Conservation (phyloP, 257 asterid genomes). For the Rhazya stricta region DNA sequence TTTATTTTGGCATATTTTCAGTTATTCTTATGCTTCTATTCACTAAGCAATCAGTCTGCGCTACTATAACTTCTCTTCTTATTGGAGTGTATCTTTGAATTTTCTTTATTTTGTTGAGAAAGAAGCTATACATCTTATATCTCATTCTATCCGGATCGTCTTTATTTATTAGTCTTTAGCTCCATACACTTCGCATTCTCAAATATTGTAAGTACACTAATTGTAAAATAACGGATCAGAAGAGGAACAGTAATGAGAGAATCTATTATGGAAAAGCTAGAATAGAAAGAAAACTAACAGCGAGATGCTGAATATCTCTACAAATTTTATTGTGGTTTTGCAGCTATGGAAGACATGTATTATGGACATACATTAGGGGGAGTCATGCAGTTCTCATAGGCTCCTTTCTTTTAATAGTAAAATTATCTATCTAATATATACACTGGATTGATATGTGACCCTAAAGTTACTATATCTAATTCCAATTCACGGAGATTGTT, state of each 20-base stretch:
- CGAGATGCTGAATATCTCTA: neutral
- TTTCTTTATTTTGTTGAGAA: no score
- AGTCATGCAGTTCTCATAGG: neutral
- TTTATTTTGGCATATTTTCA: neutral
- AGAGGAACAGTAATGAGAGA: neutral
- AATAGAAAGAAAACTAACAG: neutral
- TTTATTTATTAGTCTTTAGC: neutral
- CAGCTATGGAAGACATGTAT: neutral
- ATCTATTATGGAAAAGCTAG: neutral
- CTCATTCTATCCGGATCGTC: neutral
- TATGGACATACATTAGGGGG: neutral
- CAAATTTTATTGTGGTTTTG: neutral
- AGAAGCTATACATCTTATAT: no score
- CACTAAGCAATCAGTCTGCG: neutral
- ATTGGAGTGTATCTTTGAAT: no score
- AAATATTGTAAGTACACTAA: no score
- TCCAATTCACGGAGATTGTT: neutral
- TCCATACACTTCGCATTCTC: no score
- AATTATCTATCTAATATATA: no score
- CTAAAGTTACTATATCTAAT: neutral
- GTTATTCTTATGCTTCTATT: neutral
- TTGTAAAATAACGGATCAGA: no score
- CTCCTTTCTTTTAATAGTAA: neutral
- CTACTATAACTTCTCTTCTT: no score
- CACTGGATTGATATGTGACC: no score